A percentile compares a stretch with the other conserved stretches of the same genome.
phyloP scores from a whole-genome alignment of 805 yeast species.

The Kurtzmaniella fragi region DNA sequence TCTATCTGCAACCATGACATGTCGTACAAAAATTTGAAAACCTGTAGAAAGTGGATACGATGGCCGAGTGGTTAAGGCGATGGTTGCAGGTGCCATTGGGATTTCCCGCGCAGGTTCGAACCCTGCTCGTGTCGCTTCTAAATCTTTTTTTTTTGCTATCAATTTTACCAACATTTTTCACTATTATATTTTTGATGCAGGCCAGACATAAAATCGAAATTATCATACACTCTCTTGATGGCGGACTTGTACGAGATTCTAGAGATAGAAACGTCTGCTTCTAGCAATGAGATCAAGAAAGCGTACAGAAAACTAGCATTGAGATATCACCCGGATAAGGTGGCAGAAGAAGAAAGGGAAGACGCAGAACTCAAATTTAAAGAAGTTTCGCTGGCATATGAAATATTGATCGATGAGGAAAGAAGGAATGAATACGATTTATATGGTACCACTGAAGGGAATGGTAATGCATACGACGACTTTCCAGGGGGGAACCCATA shows the following conservation, averaged over 20 bases:
- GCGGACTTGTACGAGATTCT: constrained; percentile 55
- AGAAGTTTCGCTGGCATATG: constrained; percentile 83
- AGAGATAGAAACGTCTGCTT: constrained; percentile 63
- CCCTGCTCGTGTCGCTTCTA: constrained; percentile 67
- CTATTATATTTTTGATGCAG: background rate
- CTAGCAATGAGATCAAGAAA: constrained; percentile 67
- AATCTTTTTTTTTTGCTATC: constrained; percentile 22
- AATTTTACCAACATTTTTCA: constrained; percentile 4
- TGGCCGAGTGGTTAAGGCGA: constrained; percentile 80
- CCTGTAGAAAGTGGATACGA: constrained; percentile 28
- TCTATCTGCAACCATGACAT: constrained; percentile 4
- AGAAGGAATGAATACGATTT: constrained; percentile 55
- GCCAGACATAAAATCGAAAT: background rate
- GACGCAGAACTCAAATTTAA: constrained; percentile 77
- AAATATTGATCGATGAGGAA: constrained; percentile 66
- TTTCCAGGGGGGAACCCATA: constrained; percentile 29
- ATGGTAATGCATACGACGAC: constrained; percentile 11
- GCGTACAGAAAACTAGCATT: constrained; percentile 86
- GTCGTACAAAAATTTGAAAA: too few species aligned
- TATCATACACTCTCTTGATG: constrained; percentile 5
- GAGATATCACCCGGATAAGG: constrained; percentile 86
- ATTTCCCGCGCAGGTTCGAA: constrained; percentile 78
- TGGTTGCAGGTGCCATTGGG: constrained; percentile 72
- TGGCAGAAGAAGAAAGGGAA: constrained; percentile 57
- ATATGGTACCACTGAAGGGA: constrained; percentile 41